Base-by-base conservation (phyloP, 1,284 basidiomycete genomes). In the Naganishia liquefaciens region DNA sequence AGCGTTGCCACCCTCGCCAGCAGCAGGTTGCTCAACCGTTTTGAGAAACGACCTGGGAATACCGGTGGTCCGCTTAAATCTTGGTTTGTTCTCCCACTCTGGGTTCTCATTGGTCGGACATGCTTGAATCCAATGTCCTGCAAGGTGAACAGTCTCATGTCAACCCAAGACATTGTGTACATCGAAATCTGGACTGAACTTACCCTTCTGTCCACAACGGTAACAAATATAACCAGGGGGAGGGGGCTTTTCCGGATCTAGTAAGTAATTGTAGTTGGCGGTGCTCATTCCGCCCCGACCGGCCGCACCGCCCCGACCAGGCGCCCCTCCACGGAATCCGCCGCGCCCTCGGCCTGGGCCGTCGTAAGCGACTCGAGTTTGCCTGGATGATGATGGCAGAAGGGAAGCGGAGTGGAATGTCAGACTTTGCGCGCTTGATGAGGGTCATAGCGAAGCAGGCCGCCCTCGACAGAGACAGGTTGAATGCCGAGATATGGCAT, bases 61-160 rank as follows among this genome's bases (percentile, higher is more conserved):
- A 80, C 96, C 96, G 4, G 96, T 99, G 2, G 96, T 98, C 61
- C 96, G 86, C 76, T 98, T 98, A 77, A 98, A 94, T 33, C 94
- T 88, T 60, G 95, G 95, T 66, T 90, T 84, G 73, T 98, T 91
- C 78, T 96, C 92, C 70, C 88, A 96, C 40, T 94, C 91, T 42
- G 91, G 88, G 76, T 99, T 92, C 71, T 91, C 93, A 76, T 98
- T 98, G 3, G 93, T 96, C 0, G 96, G 96, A 75, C 96, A 99
- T 70, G 96, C 92, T 77, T 99, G 95, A 70, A 99, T 99, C 96
- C 96, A 99, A 75, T 99, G 96, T 33, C 93, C 92, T 94, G 77
- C 42, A 1, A 2, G 37, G 53, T 47, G 42, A 37, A n/a, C 40
- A 65, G 55, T 40, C 63, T 53, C 15, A 63, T 68, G 33, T 68